These are phyloP conservation scores for Gossypioides kirkii DNA, from an alignment of 345 rosid genomes.

Conservation along the genomic window DNA sequence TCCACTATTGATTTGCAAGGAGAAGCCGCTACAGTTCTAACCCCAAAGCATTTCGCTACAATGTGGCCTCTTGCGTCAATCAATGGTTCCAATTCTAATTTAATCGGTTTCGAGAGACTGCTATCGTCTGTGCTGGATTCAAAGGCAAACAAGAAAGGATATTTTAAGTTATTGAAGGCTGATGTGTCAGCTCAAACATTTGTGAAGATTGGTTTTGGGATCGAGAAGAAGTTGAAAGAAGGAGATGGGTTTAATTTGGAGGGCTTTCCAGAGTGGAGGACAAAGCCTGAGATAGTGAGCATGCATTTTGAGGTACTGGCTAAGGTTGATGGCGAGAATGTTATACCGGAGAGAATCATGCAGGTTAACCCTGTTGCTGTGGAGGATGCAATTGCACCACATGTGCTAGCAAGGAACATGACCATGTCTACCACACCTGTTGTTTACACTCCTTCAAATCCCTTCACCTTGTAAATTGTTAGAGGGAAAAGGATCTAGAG, in stretches of 20 bases:
- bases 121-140: constrained; percentile 75
- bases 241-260: constrained; percentile 30
- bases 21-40: constrained; percentile 43
- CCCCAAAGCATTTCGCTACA: constrained; percentile 68
- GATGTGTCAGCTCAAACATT: constrained; percentile 56
- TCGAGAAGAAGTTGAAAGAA: constrained; percentile 73
- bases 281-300: constrained; percentile 61
- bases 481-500: not conserved
- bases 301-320: constrained; percentile 93
- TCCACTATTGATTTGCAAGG: constrained; percentile 30
- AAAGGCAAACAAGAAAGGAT: constrained; percentile 59
- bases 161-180: constrained; percentile 71
- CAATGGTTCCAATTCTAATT: constrained; percentile 66
- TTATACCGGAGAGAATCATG: constrained; percentile 64
- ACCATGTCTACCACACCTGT: constrained; percentile 53
- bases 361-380: constrained; percentile 52
- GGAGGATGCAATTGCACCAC: constrained; percentile 61
- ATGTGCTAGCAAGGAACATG: constrained; percentile 44
- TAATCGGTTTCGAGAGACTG: constrained; percentile 71
- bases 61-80: constrained; percentile 90
- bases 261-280: constrained; percentile 67
- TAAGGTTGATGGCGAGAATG: constrained; percentile 72
- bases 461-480: constrained; percentile 49
- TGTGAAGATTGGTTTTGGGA: constrained; percentile 77
- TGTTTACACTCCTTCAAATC: constrained; percentile 52